phyloP scores from a whole-genome alignment of 495 filamentous ascomycete species.

The Xeromyces bisporus region DNA sequence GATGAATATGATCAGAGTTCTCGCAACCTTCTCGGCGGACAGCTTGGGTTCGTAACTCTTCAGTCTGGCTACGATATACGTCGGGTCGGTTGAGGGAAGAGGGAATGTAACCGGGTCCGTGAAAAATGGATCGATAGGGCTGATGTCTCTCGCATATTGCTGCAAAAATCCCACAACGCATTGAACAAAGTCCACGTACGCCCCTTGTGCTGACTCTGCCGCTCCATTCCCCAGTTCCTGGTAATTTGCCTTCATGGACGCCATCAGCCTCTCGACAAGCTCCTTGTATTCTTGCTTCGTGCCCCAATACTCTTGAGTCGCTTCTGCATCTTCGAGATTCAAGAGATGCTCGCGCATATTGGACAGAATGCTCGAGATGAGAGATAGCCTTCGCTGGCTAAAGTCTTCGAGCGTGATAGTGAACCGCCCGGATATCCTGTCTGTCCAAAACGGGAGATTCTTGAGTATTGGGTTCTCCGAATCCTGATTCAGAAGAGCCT shows the following conservation, averaged over 20 bases:
- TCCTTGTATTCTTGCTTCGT: slow-evolving; percentile 37
- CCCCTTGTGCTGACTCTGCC: slow-evolving; percentile 22
- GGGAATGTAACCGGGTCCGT: slow-evolving; percentile 49
- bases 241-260: slow-evolving; percentile 52
- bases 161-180: slow-evolving; percentile 44
- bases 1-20: slow-evolving; percentile 43
- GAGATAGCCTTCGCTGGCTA: slow-evolving; percentile 35
- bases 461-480: slow-evolving; percentile 31
- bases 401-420: slow-evolving; percentile 38
- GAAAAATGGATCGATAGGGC: slow-evolving; percentile 48
- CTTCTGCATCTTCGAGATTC: slow-evolving; percentile 12
- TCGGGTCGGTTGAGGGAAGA: slow-evolving; percentile 45
- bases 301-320: slow-evolving; percentile 11
- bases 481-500: slow-evolving; percentile 35
- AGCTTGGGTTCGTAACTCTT: slow-evolving; percentile 48
- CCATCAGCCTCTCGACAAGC: slow-evolving; percentile 41
- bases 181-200: slow-evolving; percentile 54
- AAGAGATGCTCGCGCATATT: slow-evolving; percentile 46
- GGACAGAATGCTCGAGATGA: slow-evolving; percentile 44
- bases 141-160: slow-evolving; percentile 47
- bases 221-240: slow-evolving; percentile 34
- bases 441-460: slow-evolving; percentile 45
- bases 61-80: slow-evolving; percentile 50
- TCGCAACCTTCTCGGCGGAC: slow-evolving; percentile 29
- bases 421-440: slow-evolving; percentile 21